These are phyloP conservation scores for Sextonia rubra DNA, from an alignment of 164 flowering plant genomes.

Conservation along the genomic window DNA sequence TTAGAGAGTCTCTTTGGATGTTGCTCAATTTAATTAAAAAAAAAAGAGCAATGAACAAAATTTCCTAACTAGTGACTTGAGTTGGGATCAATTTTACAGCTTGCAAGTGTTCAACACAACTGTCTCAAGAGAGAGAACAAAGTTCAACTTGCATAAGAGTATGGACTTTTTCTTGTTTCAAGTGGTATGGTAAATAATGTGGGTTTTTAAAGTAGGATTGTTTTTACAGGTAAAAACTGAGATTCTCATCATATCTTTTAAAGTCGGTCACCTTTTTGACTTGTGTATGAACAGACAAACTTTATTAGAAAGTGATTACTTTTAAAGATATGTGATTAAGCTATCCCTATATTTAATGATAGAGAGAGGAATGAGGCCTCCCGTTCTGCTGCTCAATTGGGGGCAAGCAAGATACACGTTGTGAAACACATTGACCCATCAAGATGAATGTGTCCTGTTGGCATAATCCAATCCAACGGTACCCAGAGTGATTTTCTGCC, in stretches of 20 bases:
- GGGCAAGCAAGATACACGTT: no score
- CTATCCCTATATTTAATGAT: not conserved
- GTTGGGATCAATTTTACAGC: not conserved
- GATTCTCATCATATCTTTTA: not conserved
- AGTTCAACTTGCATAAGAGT: not conserved
- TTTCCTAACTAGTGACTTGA: not conserved
- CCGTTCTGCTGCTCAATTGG: no score
- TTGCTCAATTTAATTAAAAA: no score
- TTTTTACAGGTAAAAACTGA: not conserved
- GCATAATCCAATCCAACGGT: no score
- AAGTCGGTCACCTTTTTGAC: not conserved
- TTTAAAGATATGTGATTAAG: not conserved
- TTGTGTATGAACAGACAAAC: not conserved
- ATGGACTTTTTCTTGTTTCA: not conserved
- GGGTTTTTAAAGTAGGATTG: not conserved
- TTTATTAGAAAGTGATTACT: not conserved
- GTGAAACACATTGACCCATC: no score
- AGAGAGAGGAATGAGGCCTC: no score
- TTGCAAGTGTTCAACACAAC: not conserved
- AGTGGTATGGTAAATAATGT: not conserved
- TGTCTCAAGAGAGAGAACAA: not conserved
- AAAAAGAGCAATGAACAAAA: no score
- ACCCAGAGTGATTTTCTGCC: no score
- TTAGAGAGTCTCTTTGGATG: no score
- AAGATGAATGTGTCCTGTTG: no score